Evolutionary conservation across 176 grass and related monocot species (phyloP).

Genomic region (Oryza nivara): DNA sequence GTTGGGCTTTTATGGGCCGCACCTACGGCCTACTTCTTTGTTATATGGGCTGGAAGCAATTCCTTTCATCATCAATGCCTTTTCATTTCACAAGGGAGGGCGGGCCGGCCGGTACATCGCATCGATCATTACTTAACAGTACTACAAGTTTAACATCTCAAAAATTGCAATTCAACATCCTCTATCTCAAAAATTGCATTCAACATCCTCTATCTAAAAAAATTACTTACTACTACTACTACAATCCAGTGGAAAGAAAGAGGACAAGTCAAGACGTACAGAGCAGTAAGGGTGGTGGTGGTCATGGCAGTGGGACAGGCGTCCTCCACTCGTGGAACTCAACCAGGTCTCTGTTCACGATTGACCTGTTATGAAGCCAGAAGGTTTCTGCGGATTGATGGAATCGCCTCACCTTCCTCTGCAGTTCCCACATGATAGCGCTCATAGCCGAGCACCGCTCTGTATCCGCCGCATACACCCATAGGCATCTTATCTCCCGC

Average conservation of each 20-base stretch:
- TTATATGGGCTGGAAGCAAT: too few species aligned
- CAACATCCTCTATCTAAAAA: neutral
- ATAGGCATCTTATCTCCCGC: conserved; percentile 72
- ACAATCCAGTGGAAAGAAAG: too few species aligned
- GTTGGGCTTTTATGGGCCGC: too few species aligned
- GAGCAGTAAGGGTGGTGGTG: neutral
- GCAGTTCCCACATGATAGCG: conserved; percentile 83
- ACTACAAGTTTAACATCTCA: neutral
- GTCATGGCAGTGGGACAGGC: conserved; percentile 72
- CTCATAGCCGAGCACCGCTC: conserved; percentile 81
- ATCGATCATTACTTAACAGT: neutral
- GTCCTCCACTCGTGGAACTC: conserved; percentile 80
- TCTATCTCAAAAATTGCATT: too few species aligned
- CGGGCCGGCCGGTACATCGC: too few species aligned
- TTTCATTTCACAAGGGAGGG: neutral
- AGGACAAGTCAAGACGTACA: neutral
- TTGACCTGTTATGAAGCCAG: conserved; percentile 83
- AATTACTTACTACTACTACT: too few species aligned
- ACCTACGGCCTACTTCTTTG: too few species aligned
- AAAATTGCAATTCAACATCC: neutral
- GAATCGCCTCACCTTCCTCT: conserved; percentile 77
- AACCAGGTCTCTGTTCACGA: conserved; percentile 78
- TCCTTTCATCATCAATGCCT: too few species aligned
- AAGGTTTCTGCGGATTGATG: conserved; percentile 85
- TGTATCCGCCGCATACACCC: conserved; percentile 72